phyloP scores from a whole-genome alignment of 805 yeast genomes.

The Schwanniomyces occidentalis region DNA sequence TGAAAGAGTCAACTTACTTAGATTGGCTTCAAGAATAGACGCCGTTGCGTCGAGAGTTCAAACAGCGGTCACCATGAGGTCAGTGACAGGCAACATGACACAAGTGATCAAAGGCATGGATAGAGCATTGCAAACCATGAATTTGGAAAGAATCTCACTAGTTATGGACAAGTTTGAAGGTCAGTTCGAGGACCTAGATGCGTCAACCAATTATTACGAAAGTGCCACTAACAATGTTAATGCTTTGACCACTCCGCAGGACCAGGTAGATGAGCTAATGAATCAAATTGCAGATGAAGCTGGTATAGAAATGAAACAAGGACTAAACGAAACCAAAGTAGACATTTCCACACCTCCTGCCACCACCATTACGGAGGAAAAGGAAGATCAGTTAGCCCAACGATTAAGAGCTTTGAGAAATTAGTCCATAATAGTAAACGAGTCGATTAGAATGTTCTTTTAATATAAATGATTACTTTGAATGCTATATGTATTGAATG shows the following conservation, averaged over 20 bases:
- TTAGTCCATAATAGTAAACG: constrained; percentile 7
- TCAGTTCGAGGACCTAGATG: constrained; percentile 95
- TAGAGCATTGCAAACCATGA: constrained; percentile 92
- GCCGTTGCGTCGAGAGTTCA: constrained; percentile 95
- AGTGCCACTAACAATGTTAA: constrained; percentile 84
- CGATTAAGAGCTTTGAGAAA: constrained; percentile 80
- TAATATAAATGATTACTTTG: too few relatives aligned
- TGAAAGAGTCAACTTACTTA: constrained; percentile 77
- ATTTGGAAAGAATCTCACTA: constrained; percentile 84
- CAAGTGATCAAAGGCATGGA: constrained; percentile 95
- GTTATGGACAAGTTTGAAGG: constrained; percentile 97
- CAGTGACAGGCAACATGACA: constrained; percentile 92
- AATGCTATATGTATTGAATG: too few relatives aligned
- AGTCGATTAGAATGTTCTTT: too few relatives aligned
- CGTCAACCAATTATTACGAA: constrained; percentile 90
- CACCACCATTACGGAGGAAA: constrained; percentile 54
- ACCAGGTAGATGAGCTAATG: constrained; percentile 88
- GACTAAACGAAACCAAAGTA: constrained; percentile 66
- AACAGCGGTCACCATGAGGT: constrained; percentile 97
- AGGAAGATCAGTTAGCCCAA: constrained; percentile 86
- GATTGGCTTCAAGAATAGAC: constrained; percentile 87
- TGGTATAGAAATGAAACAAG: constrained; percentile 88
- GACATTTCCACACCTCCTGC: constrained; percentile 43
- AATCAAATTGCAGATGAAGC: constrained; percentile 96
- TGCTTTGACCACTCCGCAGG: constrained; percentile 90